Conservation (phyloP, 2,329 filamentous ascomycete species). For the Colletotrichum endophyticum region DNA sequence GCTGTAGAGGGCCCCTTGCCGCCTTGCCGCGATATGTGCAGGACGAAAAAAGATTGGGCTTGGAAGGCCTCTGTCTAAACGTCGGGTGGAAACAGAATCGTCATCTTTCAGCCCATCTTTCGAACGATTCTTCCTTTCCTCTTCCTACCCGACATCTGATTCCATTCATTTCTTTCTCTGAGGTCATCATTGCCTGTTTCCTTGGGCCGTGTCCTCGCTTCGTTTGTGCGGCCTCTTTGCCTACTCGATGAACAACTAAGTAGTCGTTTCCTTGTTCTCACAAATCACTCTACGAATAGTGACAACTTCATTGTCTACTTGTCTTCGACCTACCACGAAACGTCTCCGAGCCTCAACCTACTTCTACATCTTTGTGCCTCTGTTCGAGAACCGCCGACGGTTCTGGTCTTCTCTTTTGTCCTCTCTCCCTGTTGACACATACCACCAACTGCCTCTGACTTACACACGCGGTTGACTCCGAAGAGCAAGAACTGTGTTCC, state of each 20-base stretch:
- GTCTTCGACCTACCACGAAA: background rate
- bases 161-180: background rate
- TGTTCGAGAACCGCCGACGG: background rate
- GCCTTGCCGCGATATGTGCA: slow-evolving; percentile 1
- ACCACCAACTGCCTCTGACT: background rate
- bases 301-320: slow-evolving; percentile 10
- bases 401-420: background rate
- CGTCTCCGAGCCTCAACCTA: slow-evolving; percentile 4
- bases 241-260: background rate
- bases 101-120: slow-evolving; percentile 17
- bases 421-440: background rate
- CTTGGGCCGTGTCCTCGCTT: background rate
- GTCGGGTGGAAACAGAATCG: slow-evolving; percentile 20
- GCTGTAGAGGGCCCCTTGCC: background rate
- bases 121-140: background rate
- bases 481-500: background rate
- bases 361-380: slow-evolving; percentile 16
- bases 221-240: slow-evolving; percentile 11
- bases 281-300: background rate
- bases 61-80: background rate
- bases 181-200: slow-evolving; percentile 9
- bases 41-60: slow-evolving; percentile 7
- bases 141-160: background rate
- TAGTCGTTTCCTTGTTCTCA: background rate
- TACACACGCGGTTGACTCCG: slow-evolving; percentile 13